These are phyloP conservation scores for Agaricales sp. DNA, from an alignment of 1,284 basidiomycete species.

Conservation along the genomic window DNA sequence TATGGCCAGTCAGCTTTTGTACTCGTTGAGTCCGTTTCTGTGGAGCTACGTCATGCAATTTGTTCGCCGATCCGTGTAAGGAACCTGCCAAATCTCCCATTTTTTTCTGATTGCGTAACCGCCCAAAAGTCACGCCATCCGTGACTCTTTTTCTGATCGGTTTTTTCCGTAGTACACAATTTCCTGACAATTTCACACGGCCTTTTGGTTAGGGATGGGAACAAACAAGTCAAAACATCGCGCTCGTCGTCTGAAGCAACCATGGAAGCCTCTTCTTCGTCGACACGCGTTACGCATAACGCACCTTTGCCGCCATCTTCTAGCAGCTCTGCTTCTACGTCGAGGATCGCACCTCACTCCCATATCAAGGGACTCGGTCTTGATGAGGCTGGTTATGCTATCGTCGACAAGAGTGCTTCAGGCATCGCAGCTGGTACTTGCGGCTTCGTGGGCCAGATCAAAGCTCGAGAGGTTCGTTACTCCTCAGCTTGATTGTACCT, in stretches of 20 bases:
- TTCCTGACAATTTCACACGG: too few relatives aligned
- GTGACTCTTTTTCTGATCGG: too few relatives aligned
- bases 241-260: neutral
- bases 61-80: too few relatives aligned
- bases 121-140: too few relatives aligned
- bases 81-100: too few relatives aligned
- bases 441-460: slow-evolving; percentile 88
- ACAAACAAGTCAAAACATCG: neutral
- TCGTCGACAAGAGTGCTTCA: slow-evolving; percentile 45
- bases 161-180: too few relatives aligned
- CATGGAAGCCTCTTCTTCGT: slow-evolving; percentile 4
- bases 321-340: neutral
- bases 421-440: neutral
- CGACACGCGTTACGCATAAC: slow-evolving; percentile 3
- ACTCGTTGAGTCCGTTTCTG: too few relatives aligned
- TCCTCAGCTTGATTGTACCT: too few relatives aligned
- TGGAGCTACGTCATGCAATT: too few relatives aligned
- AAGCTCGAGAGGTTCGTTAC: slow-evolving; percentile 75
- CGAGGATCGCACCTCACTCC: slow-evolving; percentile 86
- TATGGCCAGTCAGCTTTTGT: too few relatives aligned
- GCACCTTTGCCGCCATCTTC: slow-evolving; percentile 1
- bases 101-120: too few relatives aligned
- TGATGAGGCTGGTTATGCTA: slow-evolving; percentile 75
- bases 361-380: slow-evolving; percentile 96
- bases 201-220: too few relatives aligned